A percentile compares a stretch with the other conserved stretches of the same genome.
Conservation (phyloP, 192 early-diverging fungal genomes). For the Helicostylum pulchrum region DNA sequence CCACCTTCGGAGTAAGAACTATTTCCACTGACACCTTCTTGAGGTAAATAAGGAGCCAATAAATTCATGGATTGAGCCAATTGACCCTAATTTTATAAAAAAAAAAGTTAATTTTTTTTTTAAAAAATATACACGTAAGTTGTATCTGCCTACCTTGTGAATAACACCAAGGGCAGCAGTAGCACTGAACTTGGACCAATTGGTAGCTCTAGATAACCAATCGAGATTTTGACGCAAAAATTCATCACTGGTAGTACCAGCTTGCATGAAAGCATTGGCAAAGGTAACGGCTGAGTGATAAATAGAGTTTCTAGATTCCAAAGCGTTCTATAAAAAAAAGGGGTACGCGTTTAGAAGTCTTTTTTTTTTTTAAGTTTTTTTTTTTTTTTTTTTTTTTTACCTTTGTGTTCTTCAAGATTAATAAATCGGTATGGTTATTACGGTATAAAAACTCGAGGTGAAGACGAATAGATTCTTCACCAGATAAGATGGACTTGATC, state of each 20-base stretch:
- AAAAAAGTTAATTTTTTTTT: neutral
- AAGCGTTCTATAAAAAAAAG: conserved; percentile 54
- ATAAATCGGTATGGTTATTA: conserved; percentile 95
- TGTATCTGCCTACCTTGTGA: conserved; percentile 61
- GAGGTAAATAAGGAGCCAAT: conserved; percentile 91
- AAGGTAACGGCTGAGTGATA: conserved; percentile 95
- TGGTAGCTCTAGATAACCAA: conserved; percentile 94
- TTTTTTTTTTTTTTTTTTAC: conserved; percentile 24
- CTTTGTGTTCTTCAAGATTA: conserved; percentile 93
- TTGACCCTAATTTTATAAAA: conserved; percentile 63
- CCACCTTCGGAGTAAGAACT: conserved; percentile 96
- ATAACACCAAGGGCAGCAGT: conserved; percentile 97
- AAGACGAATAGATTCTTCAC: conserved; percentile 87
- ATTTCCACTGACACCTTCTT: conserved; percentile 77
- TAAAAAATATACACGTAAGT: neutral
- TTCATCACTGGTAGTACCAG: conserved; percentile 96
- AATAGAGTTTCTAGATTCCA: conserved; percentile 89
- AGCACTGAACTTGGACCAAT: conserved; percentile 99
- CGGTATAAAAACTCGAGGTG: conserved; percentile 93
- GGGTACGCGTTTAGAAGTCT: too few relatives aligned
- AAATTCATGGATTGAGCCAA: conserved; percentile 77
- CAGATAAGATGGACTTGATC: conserved; percentile 81
- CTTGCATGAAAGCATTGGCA: conserved; percentile 97
- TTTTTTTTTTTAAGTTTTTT: too few relatives aligned
- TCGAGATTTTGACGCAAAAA: conserved; percentile 97